A percentile compares a stretch with the other conserved stretches of the same genome.
These are phyloP conservation scores for Tylopilus orsonianus DNA, from an alignment of 1,284 basidiomycete genomes.

Conservation along the genomic window DNA sequence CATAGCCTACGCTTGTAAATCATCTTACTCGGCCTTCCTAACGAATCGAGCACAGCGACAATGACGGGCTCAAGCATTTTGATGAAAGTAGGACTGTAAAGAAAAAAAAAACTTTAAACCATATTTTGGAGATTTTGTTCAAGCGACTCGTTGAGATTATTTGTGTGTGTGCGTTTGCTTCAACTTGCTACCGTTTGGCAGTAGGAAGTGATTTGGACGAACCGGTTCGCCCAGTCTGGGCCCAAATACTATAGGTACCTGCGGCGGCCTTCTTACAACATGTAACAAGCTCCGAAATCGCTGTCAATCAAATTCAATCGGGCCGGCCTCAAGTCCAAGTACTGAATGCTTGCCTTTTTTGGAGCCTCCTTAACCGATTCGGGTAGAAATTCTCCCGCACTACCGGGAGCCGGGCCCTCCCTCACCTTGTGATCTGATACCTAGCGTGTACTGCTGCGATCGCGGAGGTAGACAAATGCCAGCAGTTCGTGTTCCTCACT, in stretches of 20 bases:
- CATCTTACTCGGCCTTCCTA: no score
- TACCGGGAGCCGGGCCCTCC: not conserved
- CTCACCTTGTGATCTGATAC: not conserved
- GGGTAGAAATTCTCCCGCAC: not conserved
- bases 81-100: no score
- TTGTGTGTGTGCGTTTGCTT: not conserved
- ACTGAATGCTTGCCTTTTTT: not conserved
- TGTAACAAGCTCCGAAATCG: not conserved
- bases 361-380: not conserved
- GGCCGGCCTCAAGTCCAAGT: not conserved
- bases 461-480: not conserved
- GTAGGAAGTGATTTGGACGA: not conserved
- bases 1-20: no score
- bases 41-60: no score
- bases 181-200: no score
- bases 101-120: no score
- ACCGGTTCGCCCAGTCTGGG: no score
- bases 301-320: not conserved
- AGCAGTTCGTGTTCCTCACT: not conserved
- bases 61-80: no score
- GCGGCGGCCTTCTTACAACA: no score
- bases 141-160: no score
- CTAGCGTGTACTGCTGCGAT: not conserved
- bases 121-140: no score
- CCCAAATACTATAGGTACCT: no score